phyloP scores from a whole-genome alignment of 352 stramenopile genomes.

The Phytophthora hibernalis region DNA sequence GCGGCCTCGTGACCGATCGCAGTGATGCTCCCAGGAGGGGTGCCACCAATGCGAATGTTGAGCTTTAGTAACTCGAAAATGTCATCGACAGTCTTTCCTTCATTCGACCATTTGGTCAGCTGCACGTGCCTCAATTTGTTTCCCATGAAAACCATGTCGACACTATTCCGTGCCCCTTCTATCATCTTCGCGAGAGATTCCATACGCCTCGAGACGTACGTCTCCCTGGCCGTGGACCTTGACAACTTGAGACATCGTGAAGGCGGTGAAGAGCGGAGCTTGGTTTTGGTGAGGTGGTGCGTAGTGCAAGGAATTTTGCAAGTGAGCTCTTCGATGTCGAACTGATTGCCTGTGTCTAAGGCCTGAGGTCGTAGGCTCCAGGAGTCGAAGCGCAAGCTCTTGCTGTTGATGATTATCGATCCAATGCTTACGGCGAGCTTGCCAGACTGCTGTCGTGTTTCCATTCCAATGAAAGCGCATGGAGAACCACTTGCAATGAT shows the following conservation, averaged over 20 bases:
- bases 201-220: slow-evolving; percentile 35
- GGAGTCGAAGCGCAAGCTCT: neutral
- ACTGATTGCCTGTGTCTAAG: neutral
- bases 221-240: slow-evolving; percentile 32
- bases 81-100: too few relatives aligned
- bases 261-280: neutral
- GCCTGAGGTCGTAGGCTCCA: too few relatives aligned
- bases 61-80: too few relatives aligned
- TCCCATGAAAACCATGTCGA: too few relatives aligned
- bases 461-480: too few relatives aligned
- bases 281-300: slow-evolving; percentile 1
- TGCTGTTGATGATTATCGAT: slow-evolving; percentile 11
- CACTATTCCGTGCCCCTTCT: too few relatives aligned
- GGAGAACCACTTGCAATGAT: too few relatives aligned
- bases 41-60: slow-evolving; percentile 35
- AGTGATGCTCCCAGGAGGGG: slow-evolving; percentile 30
- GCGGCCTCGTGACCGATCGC: slow-evolving; percentile 33
- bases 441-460: too few relatives aligned
- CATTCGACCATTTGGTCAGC: too few relatives aligned
- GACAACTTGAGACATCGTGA: slow-evolving; percentile 33
- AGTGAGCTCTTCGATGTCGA: slow-evolving; percentile 19
- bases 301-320: slow-evolving; percentile 19
- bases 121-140: too few relatives aligned
- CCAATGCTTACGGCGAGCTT: neutral
- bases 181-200: too few relatives aligned